Conservation (phyloP, 2,329 filamentous ascomycete species). For the Fusarium sp. region DNA sequence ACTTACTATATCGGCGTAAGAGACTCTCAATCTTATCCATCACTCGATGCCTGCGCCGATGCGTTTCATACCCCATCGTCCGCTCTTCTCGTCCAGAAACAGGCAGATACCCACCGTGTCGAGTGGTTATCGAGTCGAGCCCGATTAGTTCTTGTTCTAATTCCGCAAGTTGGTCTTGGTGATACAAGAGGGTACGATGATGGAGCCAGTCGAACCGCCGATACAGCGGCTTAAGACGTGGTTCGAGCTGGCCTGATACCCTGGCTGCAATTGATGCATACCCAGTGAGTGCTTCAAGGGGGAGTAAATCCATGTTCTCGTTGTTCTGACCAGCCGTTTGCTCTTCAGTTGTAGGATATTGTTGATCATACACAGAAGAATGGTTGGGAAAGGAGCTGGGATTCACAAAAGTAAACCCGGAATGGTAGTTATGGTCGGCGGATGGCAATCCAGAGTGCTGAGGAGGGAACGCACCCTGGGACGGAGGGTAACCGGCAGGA, state of each 20-base stretch:
- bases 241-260: constrained; percentile 51
- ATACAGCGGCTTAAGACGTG: constrained; percentile 72
- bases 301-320: constrained; percentile 54
- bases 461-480: constrained; percentile 16
- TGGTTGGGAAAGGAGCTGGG: constrained; percentile 16
- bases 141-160: constrained; percentile 80
- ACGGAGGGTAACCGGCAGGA: constrained; percentile 28
- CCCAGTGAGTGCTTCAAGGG: constrained; percentile 59
- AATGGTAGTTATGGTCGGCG: constrained; percentile 18
- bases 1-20: constrained; percentile 30
- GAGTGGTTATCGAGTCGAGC: constrained; percentile 70
- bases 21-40: constrained; percentile 10
- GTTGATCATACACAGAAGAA: constrained; percentile 6
- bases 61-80: not conserved
- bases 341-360: constrained; percentile 16
- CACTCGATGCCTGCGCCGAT: constrained; percentile 6
- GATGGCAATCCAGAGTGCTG: constrained; percentile 12
- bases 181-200: constrained; percentile 81
- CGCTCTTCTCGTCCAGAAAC: constrained; percentile 31
- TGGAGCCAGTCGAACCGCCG: constrained; percentile 84
- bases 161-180: constrained; percentile 86
- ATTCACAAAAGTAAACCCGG: constrained; percentile 14
- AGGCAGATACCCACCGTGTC: constrained; percentile 47
- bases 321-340: constrained; percentile 20
- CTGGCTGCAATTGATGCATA: constrained; percentile 72